These are phyloP conservation scores for Naganishia sp. DNA, from an alignment of 1,284 basidiomycete species.

Conservation along the genomic window DNA sequence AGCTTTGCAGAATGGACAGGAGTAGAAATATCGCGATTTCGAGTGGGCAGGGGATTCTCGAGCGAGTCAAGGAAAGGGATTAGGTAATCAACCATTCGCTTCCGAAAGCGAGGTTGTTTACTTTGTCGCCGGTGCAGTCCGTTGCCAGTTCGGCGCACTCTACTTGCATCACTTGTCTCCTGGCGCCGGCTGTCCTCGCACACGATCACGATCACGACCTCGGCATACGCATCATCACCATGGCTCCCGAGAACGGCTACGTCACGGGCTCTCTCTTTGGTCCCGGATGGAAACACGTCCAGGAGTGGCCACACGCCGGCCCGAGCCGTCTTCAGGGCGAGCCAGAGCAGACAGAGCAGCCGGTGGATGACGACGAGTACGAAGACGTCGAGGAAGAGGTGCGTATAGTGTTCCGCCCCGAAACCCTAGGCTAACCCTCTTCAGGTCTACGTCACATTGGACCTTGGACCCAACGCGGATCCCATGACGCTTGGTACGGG, in stretches of 20 bases:
- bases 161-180: too few relatives aligned
- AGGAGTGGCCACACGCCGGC: conserved; percentile 21
- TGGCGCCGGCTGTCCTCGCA: too few relatives aligned
- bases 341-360: background rate
- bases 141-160: too few relatives aligned
- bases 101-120: too few relatives aligned
- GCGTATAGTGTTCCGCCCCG: background rate
- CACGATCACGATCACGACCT: too few relatives aligned
- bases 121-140: too few relatives aligned
- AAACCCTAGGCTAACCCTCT: too few relatives aligned
- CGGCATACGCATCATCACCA: background rate
- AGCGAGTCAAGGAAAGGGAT: too few relatives aligned
- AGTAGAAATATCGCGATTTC: too few relatives aligned
- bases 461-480: conserved; percentile 29
- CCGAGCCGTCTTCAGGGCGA: conserved; percentile 13
- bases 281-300: conserved; percentile 26
- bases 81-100: too few relatives aligned
- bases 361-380: conserved; percentile 24
- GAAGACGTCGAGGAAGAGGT: conserved; percentile 32
- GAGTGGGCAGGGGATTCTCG: too few relatives aligned
- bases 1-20: too few relatives aligned
- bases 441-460: conserved; percentile 33
- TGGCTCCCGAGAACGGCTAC: conserved; percentile 2
- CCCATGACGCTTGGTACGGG: conserved; percentile 26
- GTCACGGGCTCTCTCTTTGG: conserved; percentile 24